These are phyloP conservation scores for Leccinum rimulosum DNA, from an alignment of 768 basidiomycete species.

Conservation along the genomic window DNA sequence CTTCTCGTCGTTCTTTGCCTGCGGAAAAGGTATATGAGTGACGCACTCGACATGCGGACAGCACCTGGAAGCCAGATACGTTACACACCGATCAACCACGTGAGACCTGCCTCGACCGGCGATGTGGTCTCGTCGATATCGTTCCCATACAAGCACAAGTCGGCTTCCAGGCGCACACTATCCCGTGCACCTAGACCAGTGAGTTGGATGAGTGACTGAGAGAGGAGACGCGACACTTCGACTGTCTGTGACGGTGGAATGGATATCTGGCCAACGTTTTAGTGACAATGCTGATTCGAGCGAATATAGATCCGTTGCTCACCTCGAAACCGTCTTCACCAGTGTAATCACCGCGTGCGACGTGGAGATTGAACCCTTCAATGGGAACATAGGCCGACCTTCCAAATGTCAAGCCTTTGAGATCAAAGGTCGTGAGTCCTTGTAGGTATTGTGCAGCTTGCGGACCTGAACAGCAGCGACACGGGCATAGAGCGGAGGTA, in stretches of 20 bases:
- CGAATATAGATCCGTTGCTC: neutral
- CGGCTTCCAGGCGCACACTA: constrained; percentile 91
- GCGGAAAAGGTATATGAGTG: neutral
- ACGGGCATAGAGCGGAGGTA: neutral
- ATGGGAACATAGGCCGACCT: constrained; percentile 78
- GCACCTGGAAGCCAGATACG: constrained; percentile 22
- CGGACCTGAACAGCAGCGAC: constrained; percentile 52
- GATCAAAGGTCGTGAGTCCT: constrained; percentile 67
- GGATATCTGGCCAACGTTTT: constrained; percentile 61
- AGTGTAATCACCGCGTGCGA: constrained; percentile 94
- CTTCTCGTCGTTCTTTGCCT: constrained; percentile 83
- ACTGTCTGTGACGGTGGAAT: constrained; percentile 77
- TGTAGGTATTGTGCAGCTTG: constrained; percentile 80
- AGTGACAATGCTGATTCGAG: neutral
- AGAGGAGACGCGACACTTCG: constrained; percentile 62
- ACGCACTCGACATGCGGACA: neutral
- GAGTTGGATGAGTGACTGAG: constrained; percentile 67
- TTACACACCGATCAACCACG: constrained; percentile 86
- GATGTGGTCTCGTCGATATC: constrained; percentile 86
- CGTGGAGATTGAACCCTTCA: constrained; percentile 60
- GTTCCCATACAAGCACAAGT: constrained; percentile 95
- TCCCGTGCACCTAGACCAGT: constrained; percentile 92
- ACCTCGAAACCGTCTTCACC: constrained; percentile 99
- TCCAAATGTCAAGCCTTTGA: constrained; percentile 77
- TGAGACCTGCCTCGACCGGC: constrained; percentile 87